Base-by-base conservation (phyloP, 495 filamentous ascomycete species). In the Staphylotrichum longicolle region DNA sequence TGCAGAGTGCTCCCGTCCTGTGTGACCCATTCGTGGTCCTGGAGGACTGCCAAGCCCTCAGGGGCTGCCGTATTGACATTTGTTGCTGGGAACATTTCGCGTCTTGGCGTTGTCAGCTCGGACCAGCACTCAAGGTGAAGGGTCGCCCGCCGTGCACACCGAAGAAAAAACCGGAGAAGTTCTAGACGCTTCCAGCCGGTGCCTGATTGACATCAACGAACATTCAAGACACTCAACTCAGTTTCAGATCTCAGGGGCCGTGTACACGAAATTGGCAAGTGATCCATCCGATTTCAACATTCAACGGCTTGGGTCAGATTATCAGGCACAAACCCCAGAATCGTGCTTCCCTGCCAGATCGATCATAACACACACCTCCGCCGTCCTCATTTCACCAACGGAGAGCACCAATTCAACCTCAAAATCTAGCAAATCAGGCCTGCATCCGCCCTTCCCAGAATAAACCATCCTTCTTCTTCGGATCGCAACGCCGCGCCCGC, bases 181-280 rank as follows among this genome's bases (percentile, higher is more conserved):
- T 66, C 63, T 66, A 66, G 63, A 62, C 50, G 35, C 41, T 66
- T 66, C 63, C 51, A 66, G 54, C 42, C 39, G 47, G 40, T 27
- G 20, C 15, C 4, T 39, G 37, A 60, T 12, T 51, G 12, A 5
- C 42, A 5, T 45, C 12, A 45, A 5, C 3, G 20, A 27, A 27
- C 20, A 27, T 27, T 27, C 20, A 27, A 27, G 20, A 27, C 20
- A 27, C 20, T 27, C 20, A 27, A 27, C 20, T 27, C 20, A 27
- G 20, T 27, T 27, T 27, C 20, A 27, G 20, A 27, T 27, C 20
- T 27, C 20, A 27, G 20, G 20, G 20, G 20, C 20, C 20, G 20
- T 27, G 20, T 27, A 27, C 20, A 27, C 20, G 20, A 27, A 27
- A 27, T 27, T 27, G 20, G 20, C 20, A 27, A 27, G 20, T 27